phyloP scores from a whole-genome alignment of 2,329 filamentous ascomycete genomes.

The Aspergillus brunneoviolaceus region DNA sequence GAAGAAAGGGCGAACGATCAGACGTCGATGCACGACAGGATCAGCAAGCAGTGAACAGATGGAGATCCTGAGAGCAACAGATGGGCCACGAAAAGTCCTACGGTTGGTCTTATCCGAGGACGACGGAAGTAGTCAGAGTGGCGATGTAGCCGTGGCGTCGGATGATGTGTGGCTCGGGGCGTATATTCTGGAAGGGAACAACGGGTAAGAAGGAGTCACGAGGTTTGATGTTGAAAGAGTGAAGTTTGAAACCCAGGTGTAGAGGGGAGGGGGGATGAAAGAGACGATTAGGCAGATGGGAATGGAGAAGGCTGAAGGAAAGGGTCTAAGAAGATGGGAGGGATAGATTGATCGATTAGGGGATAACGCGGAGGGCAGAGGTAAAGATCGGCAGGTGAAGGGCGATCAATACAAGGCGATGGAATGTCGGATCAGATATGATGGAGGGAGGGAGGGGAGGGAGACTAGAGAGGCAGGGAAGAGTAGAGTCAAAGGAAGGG shows the following conservation, averaged over 20 bases:
- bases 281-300: conserved; percentile 10
- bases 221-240: not conserved
- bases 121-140: conserved; percentile 11
- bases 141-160: conserved; percentile 13
- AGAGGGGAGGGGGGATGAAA: conserved; percentile 7
- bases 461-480: not conserved
- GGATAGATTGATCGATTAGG: conserved; percentile 11
- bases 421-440: conserved; percentile 26
- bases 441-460: conserved; percentile 11
- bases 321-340: conserved; percentile 11
- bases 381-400: conserved; percentile 18
- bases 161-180: conserved; percentile 1
- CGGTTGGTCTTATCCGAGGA: conserved; percentile 9
- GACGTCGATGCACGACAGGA: conserved; percentile 4
- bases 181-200: conserved; percentile 8
- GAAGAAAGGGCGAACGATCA: conserved; percentile 14
- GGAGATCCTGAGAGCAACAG: conserved; percentile 7
- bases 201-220: conserved; percentile 15
- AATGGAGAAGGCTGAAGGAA: conserved; percentile 5
- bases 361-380: conserved; percentile 4
- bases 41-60: conserved; percentile 4
- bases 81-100: conserved; percentile 12
- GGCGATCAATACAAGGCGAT: conserved; percentile 17
- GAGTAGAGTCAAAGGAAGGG: not conserved
- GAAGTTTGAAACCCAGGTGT: conserved; percentile 4